Percentiles rank a stretch among this genome's conserved stretches.
These are phyloP conservation scores for Eucalyptus leucophloia DNA, from an alignment of 345 rosid genomes.

Conservation along the genomic window DNA sequence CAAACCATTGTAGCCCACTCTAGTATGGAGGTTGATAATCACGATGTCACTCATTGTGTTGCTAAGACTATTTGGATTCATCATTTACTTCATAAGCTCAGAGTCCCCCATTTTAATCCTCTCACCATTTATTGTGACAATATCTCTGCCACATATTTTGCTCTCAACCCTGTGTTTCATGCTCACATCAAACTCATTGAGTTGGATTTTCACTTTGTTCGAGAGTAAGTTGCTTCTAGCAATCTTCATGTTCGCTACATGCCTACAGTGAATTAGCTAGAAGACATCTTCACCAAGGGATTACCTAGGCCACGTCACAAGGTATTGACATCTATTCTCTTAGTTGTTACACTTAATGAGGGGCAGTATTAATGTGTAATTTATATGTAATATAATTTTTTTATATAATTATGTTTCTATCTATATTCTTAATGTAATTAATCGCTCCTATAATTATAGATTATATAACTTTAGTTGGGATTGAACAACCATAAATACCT, in stretches of 20 bases:
- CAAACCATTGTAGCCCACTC: fast-evolving
- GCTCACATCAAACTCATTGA: not conserved
- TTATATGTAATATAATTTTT: too few relatives aligned
- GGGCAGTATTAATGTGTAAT: not conserved
- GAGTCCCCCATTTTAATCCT: not conserved
- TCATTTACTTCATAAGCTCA: not conserved
- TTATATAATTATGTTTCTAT: too few relatives aligned
- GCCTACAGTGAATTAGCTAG: not conserved
- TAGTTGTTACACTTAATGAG: not conserved
- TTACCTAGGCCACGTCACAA: not conserved
- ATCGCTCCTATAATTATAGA: not conserved
- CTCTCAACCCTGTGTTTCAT: not conserved
- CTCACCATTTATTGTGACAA: not conserved
- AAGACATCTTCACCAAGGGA: not conserved
- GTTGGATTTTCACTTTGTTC: not conserved
- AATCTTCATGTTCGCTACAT: not conserved
- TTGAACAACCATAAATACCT: too few relatives aligned
- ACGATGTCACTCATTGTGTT: not conserved
- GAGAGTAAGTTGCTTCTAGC: not conserved
- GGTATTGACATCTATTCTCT: not conserved
- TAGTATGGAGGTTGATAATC: not conserved
- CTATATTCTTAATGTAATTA: too few relatives aligned
- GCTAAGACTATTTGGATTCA: not conserved
- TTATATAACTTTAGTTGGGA: not conserved
- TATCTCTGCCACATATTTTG: not conserved